Evolutionary conservation across 345 rosid genomes (phyloP), one percentile per base, ranked within the genome.

Genomic region (Murraya paniculata): DNA sequence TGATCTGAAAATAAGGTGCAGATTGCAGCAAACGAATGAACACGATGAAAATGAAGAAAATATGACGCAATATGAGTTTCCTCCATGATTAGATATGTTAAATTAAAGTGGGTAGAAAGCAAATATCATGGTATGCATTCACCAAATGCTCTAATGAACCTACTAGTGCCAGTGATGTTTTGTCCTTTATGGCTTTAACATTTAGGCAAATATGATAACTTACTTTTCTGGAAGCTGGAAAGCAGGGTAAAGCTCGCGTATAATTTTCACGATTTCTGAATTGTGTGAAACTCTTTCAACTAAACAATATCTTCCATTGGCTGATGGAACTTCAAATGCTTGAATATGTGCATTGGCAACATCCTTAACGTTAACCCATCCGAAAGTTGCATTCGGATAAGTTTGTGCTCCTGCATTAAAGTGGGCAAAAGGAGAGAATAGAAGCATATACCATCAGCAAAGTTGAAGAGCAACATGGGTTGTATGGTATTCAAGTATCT

Each of bases 361-460:
- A 84, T 95, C 97, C 82, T 87, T 90, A 39, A 95, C 97, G 73
- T 93, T 90, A 9, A 95, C 87, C 97, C 98, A 95, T 71, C 98
- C 97, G 60, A 95, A 85, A 55, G 87, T 85, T 76, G 83, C 68
- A 76, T 92, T 93, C 10, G 97, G 94, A 72, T 88, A 95, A 35
- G 91, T 88, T 0, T 87, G 87, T 58, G 91, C 91, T 82, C 94
- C 99, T 95, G 84, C 76, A 81, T 56, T 39, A 71, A 65, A 16
- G 8, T n/a, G 36, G 10, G 22, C 1, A 5, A 28, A 73, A 5
- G 9, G 7, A 14, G 39, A 31, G 66, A 22, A 50, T 16, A n/a
- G 24, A 74, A 41, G 48, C 22, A 31, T 21, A 28, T 64, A 31
- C 6, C 13, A 62, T 74, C 59, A 30, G 39, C 68, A 45, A 74